Evolutionary conservation across 106 monocot species (phyloP).

Genomic region (Dendrobium nobile): DNA sequence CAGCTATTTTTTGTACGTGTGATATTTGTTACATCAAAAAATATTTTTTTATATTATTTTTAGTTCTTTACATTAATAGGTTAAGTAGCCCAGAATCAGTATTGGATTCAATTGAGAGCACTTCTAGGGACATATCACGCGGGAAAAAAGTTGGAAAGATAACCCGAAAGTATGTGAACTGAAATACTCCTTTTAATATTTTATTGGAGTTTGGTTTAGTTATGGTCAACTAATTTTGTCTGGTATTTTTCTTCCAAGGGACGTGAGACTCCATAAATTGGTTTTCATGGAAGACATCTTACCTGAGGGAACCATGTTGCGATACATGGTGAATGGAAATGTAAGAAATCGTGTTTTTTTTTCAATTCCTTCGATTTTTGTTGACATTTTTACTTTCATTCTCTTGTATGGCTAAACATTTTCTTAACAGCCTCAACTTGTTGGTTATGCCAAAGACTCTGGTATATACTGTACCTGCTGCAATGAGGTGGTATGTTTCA

Average conservation of each 20-base stretch:
- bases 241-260: constrained; percentile 37
- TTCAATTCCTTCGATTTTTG: not conserved
- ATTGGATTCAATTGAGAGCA: constrained; percentile 29
- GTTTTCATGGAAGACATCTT: constrained; percentile 86
- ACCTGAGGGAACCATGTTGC: constrained; percentile 91
- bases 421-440: constrained; percentile 54
- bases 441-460: constrained; percentile 82
- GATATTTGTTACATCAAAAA: not conserved
- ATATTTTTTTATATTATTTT: not conserved
- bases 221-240: constrained; percentile 4
- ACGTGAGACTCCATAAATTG: constrained; percentile 83
- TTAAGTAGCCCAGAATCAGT: constrained; percentile 13
- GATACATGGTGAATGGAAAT: constrained; percentile 80
- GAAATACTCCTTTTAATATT: not conserved
- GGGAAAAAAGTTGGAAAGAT: constrained; percentile 56
- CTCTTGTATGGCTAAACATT: not conserved
- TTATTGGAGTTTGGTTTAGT: not conserved
- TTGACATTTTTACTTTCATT: not conserved
- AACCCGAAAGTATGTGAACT: constrained; percentile 72
- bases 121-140: constrained; percentile 27
- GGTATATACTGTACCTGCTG: constrained; percentile 91
- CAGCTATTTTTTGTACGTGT: not conserved
- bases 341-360: constrained; percentile 18
- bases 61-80: constrained; percentile 20
- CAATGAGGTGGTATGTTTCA: constrained; percentile 60